Evolutionary conservation across 305 asterid genomes (phyloP), one percentile per base, ranked within the genome.

Genomic region (Withania somnifera): DNA sequence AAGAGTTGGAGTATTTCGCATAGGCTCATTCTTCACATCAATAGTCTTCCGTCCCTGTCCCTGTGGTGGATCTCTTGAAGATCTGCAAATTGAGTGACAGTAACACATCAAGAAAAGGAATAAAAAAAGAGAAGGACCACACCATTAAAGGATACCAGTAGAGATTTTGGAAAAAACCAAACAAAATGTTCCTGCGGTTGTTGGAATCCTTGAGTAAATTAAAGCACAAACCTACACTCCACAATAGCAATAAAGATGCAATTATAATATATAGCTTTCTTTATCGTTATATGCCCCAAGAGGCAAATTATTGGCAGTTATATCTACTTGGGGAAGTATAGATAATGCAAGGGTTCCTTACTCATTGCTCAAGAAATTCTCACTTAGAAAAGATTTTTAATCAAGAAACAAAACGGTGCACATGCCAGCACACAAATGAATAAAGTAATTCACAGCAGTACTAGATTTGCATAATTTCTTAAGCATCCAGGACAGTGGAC

Each of bases 11-110:
- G 86, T 91, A 77, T 85, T 60, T 47, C 85, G 92, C 51, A 73
- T 64, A 10, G 93, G 89, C 81, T 87, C 91, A 5, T 73, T 88
- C 86, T 84, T 87, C 60, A 64, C 84, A 54, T 78, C 87, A 22
- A 89, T 69, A 14, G 91, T 88, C 84, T 89, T 91, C 79, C 87
- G 88, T 67, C 87, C 89, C 24, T 56, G 92, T 80, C 91, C 97
- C 83, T 92, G 96, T 10, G 88, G 85, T 50, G 92, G 71, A 79
- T 94, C 98, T 90, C 97, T 92, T 38, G 95, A 84, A 80, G 98
- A 84, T 88, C 98, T 95, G 91, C 75, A 84, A 81, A 51, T 51
- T 8, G 32, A 77, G 67, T 69, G 40, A 52, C 45, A 13, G 32
- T 47, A 50, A 47, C 19, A 67, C 71, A 78, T 67, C 75, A 34